Conservation (phyloP, 768 basidiomycete genomes). For the Agaricus blazei region DNA sequence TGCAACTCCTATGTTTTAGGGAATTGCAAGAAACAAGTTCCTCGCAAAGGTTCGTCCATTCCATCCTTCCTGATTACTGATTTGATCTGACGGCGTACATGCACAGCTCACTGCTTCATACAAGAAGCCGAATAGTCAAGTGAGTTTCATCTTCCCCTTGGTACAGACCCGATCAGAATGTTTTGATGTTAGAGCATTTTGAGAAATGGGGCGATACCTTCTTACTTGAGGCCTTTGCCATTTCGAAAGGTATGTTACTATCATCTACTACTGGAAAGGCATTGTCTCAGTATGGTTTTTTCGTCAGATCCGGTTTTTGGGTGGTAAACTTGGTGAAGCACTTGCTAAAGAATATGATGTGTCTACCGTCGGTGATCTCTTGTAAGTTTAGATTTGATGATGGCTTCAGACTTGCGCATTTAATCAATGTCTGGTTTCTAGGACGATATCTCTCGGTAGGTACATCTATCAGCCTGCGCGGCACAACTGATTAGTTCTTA, state of each 20-base stretch:
- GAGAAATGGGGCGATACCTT: constrained; percentile 76
- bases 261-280: background rate
- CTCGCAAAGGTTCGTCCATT: constrained; percentile 70
- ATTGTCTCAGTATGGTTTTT: background rate
- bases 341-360: constrained; percentile 86
- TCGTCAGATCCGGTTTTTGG: constrained; percentile 82
- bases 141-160: constrained; percentile 19
- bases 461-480: background rate
- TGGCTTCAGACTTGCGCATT: background rate
- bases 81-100: background rate
- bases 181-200: constrained; percentile 62
- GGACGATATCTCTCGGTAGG: constrained; percentile 55
- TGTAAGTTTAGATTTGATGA: constrained; percentile 46
- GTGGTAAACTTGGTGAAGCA: constrained; percentile 89
- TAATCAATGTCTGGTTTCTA: constrained; percentile 19
- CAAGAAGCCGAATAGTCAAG: constrained; percentile 87
- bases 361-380: constrained; percentile 83
- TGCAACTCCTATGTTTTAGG: constrained; percentile 36
- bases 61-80: background rate
- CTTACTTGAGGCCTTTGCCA: constrained; percentile 77
- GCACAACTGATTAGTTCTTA: constrained; percentile 7
- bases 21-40: constrained; percentile 90
- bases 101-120: constrained; percentile 81
- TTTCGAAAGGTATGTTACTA: constrained; percentile 69
- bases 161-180: background rate